Evolutionary conservation across 768 basidiomycete species (phyloP), one percentile per base, ranked within the genome.

Genomic region (Mycena belliarum): DNA sequence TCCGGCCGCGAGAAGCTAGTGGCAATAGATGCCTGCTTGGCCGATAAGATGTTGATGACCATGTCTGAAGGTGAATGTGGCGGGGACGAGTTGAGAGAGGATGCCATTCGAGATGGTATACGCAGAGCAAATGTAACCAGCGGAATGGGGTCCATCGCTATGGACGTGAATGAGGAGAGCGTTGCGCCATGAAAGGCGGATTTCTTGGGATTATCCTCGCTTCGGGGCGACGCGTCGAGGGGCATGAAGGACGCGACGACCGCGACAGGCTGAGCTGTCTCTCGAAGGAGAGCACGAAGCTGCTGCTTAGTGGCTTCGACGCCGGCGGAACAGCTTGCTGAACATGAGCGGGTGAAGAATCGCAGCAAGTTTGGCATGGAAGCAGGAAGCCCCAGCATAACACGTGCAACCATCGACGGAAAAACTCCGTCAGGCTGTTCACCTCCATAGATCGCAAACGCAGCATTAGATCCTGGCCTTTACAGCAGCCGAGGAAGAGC

Each of bases 81-180:
- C 21, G 52, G 52, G 15, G 64, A 45, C 2, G 76, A 52, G 51
- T 75, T 73, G 25, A 91, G 79, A 1, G 83, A 75, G 3, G 78
- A 73, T 0, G 94, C 93, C 85, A 96, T 91, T 4, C 93, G 81
- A 0, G 94, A 96, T 5, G 95, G 95, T 18, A 93, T 79, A 32
- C 93, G 88, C 20, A 98, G 80, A 18, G 94, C 88, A 70, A 98
- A 98, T 0, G 93, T 82, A 66, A 98, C 82, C 55, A 97, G 82
- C 0, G 95, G 93, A 63, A 85, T 76, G 2, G 95, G 95, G 63
- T 93, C 85, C 79, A 98, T 84, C 3, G 95, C 85, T 67, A 98
- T 86, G 26, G 93, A 94, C 21, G 93, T 86, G 69, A 98, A 94
- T 1, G 94, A 96, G 10, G 95, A 95, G 29, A 98, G 79, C 1